These are phyloP conservation scores for Globisporangium irregulare DNA, from an alignment of 352 stramenopile genomes.

Conservation along the genomic window DNA sequence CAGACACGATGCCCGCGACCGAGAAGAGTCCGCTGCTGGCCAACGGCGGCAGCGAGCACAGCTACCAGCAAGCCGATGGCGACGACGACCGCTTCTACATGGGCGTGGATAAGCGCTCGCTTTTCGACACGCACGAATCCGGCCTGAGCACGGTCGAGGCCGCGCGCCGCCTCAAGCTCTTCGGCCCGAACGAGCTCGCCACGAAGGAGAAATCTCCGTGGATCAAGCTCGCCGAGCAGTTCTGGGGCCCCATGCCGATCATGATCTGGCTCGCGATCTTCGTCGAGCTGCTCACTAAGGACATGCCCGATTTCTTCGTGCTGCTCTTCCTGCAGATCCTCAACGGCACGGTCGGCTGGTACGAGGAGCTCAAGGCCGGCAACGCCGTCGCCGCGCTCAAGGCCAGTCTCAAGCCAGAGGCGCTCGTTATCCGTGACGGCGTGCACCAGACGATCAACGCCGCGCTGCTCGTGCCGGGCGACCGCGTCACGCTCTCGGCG, in stretches of 20 bases:
- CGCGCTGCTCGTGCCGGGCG: slow-evolving; percentile 90
- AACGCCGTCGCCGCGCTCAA: slow-evolving; percentile 88
- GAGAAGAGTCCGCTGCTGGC: slow-evolving; percentile 66
- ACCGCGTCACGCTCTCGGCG: slow-evolving; percentile 88
- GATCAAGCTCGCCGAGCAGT: slow-evolving; percentile 64
- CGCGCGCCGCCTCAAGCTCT: slow-evolving; percentile 68
- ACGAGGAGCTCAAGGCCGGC: slow-evolving; percentile 78
- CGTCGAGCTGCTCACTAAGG: slow-evolving; percentile 60
- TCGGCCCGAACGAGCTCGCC: slow-evolving; percentile 88
- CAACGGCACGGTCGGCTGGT: slow-evolving; percentile 70
- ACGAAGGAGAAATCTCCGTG: slow-evolving; percentile 43
- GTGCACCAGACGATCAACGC: slow-evolving; percentile 88
- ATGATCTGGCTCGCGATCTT: slow-evolving; percentile 91
- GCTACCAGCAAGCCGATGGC: slow-evolving; percentile 14
- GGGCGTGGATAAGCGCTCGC: slow-evolving; percentile 74
- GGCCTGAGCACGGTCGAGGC: slow-evolving; percentile 85
- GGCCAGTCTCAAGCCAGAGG: slow-evolving; percentile 81
- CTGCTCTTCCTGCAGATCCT: slow-evolving; percentile 72
- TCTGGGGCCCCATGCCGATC: slow-evolving; percentile 85
- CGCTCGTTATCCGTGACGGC: slow-evolving; percentile 86
- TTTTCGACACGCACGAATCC: slow-evolving; percentile 58
- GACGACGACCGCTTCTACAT: slow-evolving; percentile 76
- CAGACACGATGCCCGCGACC: slow-evolving; percentile 15
- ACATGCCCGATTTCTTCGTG: slow-evolving; percentile 61
- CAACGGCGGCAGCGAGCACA: slow-evolving; percentile 29